Percentiles rank a stretch among this genome's conserved stretches.
Conservation (phyloP, 2,329 filamentous ascomycete genomes). For the Xylariaceae sp. region DNA sequence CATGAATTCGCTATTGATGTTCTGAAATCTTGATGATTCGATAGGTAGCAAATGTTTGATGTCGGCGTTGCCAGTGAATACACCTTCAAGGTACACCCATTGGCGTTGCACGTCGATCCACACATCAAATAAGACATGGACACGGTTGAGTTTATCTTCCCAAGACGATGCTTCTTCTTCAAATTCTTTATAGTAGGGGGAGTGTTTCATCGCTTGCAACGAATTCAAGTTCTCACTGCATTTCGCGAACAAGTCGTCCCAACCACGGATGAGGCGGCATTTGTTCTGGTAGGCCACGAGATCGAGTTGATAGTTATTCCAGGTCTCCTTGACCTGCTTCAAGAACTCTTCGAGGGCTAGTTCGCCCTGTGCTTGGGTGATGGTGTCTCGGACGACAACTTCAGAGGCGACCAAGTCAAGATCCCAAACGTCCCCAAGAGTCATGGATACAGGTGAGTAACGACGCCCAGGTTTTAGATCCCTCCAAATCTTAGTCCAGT, state of each 20-base stretch:
- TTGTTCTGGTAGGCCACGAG: conserved; percentile 98
- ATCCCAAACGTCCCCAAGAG: conserved; percentile 98
- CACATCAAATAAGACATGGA: conserved; percentile 96
- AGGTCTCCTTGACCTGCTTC: conserved; percentile 92
- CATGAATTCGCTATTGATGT: conserved; percentile 98
- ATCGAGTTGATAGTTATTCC: conserved; percentile 92
- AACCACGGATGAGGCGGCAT: conserved; percentile 92
- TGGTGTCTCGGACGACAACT: conserved; percentile 83
- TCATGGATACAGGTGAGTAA: conserved; percentile 92
- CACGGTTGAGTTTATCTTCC: conserved; percentile 97
- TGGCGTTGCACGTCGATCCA: conserved; percentile 99
- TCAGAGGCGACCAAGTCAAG: conserved; percentile 86
- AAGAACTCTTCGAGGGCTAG: conserved; percentile 98
- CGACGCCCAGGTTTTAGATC: conserved; percentile 86
- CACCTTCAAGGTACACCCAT: conserved; percentile 98
- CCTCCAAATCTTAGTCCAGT: conserved; percentile 99
- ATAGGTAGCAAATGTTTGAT: conserved; percentile 97
- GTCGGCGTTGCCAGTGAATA: conserved; percentile 97
- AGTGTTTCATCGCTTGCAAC: conserved; percentile 97
- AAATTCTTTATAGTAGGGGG: conserved; percentile 98
- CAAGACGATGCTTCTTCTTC: conserved; percentile 94
- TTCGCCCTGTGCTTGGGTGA: conserved; percentile 92
- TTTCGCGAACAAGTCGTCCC: conserved; percentile 97
- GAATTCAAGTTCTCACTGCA: conserved; percentile 98
- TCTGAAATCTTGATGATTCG: conserved; percentile 94